Base-by-base conservation (phyloP, 139 green algal genomes). In the Volvox africanus region DNA sequence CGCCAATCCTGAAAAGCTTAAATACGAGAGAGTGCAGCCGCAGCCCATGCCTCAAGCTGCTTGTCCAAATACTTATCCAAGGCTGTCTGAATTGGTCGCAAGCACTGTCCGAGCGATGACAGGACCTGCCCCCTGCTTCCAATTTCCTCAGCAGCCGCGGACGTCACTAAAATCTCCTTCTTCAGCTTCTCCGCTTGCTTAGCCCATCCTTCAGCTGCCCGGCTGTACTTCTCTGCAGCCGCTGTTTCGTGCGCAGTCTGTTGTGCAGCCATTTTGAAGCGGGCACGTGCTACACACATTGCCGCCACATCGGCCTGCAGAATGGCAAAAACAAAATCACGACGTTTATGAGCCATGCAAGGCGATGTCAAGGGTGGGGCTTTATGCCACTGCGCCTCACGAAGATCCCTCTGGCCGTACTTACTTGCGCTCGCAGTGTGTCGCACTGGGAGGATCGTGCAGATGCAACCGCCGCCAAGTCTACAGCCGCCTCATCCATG, bases 1-100 rank as follows among this genome's bases (percentile, higher is more conserved):
- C 44, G 44, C 44, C 44, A 9, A 55, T 55, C 44, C 44, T 55
- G 5, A 55, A 55, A 55, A 55, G 44, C 32, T 5, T 82, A 71
- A 28, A 89, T 75, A 26, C 69, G 32, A 13, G 37, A 22, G 18
- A 90, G 86, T 9, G 73, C 86, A 0, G 86, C 86, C 11, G 71
- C 18, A 3, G 86, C 86, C 86, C 86, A 90, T 11, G 86, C 86
- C 2, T 90, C 86, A 21, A 90, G 50, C 21, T 84, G 73, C 32
- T 83, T 55, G 61, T 90, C 86, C 50, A 90, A 32, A 32, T 84
- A 90, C 50, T 1, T 24, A 3, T 90, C 86, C 20, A 90, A 37
- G 2, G 50, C 50, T 13, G 9, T 69, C 30, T 77, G 50, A 0
- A 75, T 18, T 0, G 86, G 86, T 32, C 73, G 71, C 11, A 90